Evolutionary conservation across 768 basidiomycete species (phyloP), one percentile per base, ranked within the genome.

Genomic region (Crassisporium funariophilum): DNA sequence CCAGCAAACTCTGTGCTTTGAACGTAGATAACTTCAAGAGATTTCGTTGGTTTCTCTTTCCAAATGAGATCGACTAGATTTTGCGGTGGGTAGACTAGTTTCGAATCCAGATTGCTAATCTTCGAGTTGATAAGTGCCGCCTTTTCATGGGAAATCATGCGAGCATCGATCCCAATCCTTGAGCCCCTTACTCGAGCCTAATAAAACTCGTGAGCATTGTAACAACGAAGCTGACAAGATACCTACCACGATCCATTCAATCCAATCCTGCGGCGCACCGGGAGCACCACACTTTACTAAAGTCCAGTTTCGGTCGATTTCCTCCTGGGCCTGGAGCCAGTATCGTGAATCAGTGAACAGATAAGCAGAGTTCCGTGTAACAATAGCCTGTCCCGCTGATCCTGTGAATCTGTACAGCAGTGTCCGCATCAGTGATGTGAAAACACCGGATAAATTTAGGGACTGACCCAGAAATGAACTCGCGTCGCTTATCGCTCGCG

Each of bases 31-130:
- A 76, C 76, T 24, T 82, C 79, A 51, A 72, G 78, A 8, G 88
- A 81, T 48, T 88, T 85, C 3, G 69, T 41, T 1, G 91, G 91
- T 53, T 91, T 87, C 34, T 84, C 80, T 52, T 79, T 80, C 91
- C 93, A 94, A 34, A 85, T 70, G 2, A 87, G 72, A 61, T 95
- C 93, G 38, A 95, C 70, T 25, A 93, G 75, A 63, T 95, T 95
- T 62, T 89, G 82, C 8, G 86, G 79, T 0, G 91, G 91, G 55
- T 86, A 93, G 15, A 85, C 74, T 49, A 95, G 73, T 63, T 86
- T 87, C 13, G 86, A 82, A 41, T 70, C 72, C 42, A 76, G 75
- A 34, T 69, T 33, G 15, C 64, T 65, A 6, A 92, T 73, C 53
- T 79, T 81, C 35, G 74, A 58, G 50, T 79, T 82, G 44, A 93